Conservation (phyloP, 2,329 filamentous ascomycete genomes). For the Hypocrella siamensis region DNA sequence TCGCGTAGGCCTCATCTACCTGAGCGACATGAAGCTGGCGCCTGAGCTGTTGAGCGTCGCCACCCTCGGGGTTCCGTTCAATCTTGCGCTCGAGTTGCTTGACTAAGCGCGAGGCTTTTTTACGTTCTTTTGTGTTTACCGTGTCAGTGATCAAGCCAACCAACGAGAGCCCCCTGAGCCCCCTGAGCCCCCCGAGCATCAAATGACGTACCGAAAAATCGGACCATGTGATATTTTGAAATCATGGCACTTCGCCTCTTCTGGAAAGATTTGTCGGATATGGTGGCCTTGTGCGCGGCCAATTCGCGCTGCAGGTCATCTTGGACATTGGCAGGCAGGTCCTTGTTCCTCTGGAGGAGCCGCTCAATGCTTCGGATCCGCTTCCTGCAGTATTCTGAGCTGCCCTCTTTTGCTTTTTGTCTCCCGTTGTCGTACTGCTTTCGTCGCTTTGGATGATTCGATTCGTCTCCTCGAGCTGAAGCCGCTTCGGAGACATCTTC, state of each 20-base stretch:
- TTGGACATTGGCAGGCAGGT: constrained; percentile 51
- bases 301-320: constrained; percentile 60
- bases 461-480: constrained; percentile 2
- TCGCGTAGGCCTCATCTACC: constrained; percentile 61
- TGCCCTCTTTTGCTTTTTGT: constrained; percentile 27
- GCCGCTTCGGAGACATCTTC: neutral
- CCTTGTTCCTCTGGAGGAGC: constrained; percentile 41
- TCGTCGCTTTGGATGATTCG: constrained; percentile 13
- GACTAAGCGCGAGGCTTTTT: constrained; percentile 52
- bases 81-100: constrained; percentile 50
- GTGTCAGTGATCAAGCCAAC: too few species aligned
- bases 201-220: constrained; percentile 54
- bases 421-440: constrained; percentile 19
- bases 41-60: constrained; percentile 35
- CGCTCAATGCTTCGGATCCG: constrained; percentile 55
- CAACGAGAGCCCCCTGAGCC: too few species aligned
- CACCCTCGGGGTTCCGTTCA: constrained; percentile 29
- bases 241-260: constrained; percentile 56
- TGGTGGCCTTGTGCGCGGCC: constrained; percentile 46
- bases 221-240: constrained; percentile 64
- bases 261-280: constrained; percentile 41
- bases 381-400: constrained; percentile 51
- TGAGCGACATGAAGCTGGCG: constrained; percentile 50
- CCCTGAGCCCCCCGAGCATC: constrained; percentile 3
- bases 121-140: constrained; percentile 36